These are phyloP conservation scores for Pseudocercospora musae DNA, from an alignment of 2,329 filamentous ascomycete species.

Conservation along the genomic window DNA sequence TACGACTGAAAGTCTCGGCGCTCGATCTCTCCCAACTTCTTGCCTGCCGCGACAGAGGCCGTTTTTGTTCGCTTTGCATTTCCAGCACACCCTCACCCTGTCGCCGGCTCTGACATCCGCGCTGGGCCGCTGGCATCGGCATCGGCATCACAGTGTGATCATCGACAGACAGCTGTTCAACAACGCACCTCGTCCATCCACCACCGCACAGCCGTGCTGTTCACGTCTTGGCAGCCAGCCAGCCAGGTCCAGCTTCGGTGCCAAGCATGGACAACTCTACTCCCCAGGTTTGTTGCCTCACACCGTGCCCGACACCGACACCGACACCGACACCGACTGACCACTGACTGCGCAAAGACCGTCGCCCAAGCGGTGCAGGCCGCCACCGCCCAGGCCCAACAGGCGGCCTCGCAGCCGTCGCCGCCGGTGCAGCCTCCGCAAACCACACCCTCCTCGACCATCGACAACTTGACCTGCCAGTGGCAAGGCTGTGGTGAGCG, in stretches of 20 bases:
- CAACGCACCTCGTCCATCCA: no score
- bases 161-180: no score
- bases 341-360: background rate
- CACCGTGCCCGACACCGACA: no score
- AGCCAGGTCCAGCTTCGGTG: background rate
- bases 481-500: constrained; percentile 63
- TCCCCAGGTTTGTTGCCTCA: no score
- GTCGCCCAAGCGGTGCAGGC: constrained; percentile 33
- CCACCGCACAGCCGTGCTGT: no score
- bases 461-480: constrained; percentile 54
- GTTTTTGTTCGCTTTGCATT: background rate
- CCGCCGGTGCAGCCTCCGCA: constrained; percentile 32
- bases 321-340: no score
- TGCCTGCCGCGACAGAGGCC: background rate
- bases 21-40: background rate
- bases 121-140: no score
- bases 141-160: no score
- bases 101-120: background rate
- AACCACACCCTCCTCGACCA: constrained; percentile 30
- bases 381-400: constrained; percentile 28
- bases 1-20: background rate
- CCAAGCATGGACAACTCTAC: background rate
- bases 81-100: background rate
- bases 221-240: background rate
- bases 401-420: constrained; percentile 26